Percentiles rank a stretch among this genome's conserved stretches.
Evolutionary conservation across 805 yeast genomes (phyloP).

Genomic region (Priceomyces melissophilus): DNA sequence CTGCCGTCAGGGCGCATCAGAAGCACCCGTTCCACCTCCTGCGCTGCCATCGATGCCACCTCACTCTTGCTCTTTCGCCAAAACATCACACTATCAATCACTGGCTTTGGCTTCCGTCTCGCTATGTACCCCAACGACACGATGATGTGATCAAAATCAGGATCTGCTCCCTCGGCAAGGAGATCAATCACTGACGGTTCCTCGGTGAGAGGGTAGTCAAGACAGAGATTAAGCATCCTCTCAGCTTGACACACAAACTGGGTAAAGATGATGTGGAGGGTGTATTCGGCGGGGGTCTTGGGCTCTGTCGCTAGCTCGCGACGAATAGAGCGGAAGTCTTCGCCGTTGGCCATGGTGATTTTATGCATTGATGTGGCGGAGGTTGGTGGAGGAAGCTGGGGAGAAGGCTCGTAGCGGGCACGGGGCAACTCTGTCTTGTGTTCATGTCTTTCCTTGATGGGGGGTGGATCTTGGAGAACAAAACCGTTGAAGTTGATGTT

Average conservation of each 20-base stretch:
- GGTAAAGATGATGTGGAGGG: slow-evolving; percentile 89
- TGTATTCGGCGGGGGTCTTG: slow-evolving; percentile 82
- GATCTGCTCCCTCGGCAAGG: slow-evolving; percentile 82
- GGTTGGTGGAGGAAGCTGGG: slow-evolving; percentile 36
- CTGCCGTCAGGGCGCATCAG: no score
- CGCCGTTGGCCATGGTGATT: slow-evolving; percentile 29
- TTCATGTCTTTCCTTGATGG: no score
- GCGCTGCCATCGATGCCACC: slow-evolving; percentile 53
- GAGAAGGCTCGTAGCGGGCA: slow-evolving; percentile 24
- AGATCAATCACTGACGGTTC: slow-evolving; percentile 81
- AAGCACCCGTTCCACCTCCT: slow-evolving; percentile 34
- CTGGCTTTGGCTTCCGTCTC: slow-evolving; percentile 86
- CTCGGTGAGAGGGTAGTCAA: slow-evolving; percentile 57
- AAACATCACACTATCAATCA: slow-evolving; percentile 95
- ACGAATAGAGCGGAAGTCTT: slow-evolving; percentile 31
- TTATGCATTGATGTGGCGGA: slow-evolving; percentile 22
- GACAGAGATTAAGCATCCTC: slow-evolving; percentile 70
- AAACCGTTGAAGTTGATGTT: no score
- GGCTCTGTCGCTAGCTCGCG: slow-evolving; percentile 48
- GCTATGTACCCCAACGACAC: slow-evolving; percentile 89
- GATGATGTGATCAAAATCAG: slow-evolving; percentile 80
- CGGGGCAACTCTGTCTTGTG: no score
- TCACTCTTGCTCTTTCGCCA: slow-evolving; percentile 96
- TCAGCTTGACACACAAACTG: slow-evolving; percentile 95
- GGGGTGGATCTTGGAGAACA: no score